Evolutionary conservation across 805 yeast species (phyloP).

Genomic region (Metschnikowia lochheadii): DNA sequence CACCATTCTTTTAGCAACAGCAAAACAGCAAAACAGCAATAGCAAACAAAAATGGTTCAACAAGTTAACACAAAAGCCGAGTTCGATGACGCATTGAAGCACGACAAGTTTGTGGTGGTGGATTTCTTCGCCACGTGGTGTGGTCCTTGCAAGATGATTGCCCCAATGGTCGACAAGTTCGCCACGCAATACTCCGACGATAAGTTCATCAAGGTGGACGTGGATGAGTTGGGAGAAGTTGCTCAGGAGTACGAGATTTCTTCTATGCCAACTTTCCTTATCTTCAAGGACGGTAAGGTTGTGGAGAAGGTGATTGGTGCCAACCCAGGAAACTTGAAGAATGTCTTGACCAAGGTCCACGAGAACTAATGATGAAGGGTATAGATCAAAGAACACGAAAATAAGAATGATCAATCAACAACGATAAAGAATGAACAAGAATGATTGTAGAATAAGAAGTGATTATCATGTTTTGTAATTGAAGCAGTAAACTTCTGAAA

Average conservation of each 20-base stretch:
- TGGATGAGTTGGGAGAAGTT: constrained; percentile 74
- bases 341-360: constrained; percentile 37
- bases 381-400: too few species aligned
- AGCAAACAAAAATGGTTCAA: constrained; percentile 32
- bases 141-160: constrained; percentile 97
- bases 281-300: constrained; percentile 79
- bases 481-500: too few species aligned
- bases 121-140: constrained; percentile 99
- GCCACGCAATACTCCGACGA: constrained; percentile 61
- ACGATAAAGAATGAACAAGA: too few species aligned
- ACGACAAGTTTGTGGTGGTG: constrained; percentile 76
- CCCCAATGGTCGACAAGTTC: constrained; percentile 87
- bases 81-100: constrained; percentile 60
- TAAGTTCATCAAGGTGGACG: constrained; percentile 86
- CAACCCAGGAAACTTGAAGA: constrained; percentile 78
- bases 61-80: constrained; percentile 39
- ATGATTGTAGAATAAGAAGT: too few species aligned
- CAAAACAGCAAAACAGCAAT: too few species aligned
- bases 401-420: too few species aligned
- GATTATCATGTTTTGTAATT: too few species aligned
- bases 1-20: too few species aligned
- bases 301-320: constrained; percentile 85
- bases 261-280: constrained; percentile 60
- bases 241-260: constrained; percentile 61
- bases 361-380: background rate